A percentile compares a stretch with the other conserved stretches of the same genome.
Evolutionary conservation across 2,329 filamentous ascomycete genomes (phyloP).

Genomic region (Hymenoscyphus repandus): DNA sequence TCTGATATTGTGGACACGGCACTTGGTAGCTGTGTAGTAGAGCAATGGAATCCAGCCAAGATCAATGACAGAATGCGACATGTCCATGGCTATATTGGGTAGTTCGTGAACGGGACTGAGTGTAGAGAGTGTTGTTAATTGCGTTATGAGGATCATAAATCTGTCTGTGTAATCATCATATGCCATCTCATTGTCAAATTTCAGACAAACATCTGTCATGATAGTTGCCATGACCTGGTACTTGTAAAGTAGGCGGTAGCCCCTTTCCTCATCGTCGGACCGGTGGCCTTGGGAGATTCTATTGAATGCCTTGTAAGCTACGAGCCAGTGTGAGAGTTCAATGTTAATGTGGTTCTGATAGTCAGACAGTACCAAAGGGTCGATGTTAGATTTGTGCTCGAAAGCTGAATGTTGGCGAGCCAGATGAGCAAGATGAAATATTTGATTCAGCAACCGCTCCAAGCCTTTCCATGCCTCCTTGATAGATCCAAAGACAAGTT

Average conservation of each 20-base stretch:
- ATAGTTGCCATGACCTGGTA: conserved; percentile 41
- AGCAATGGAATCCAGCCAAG: conserved; percentile 41
- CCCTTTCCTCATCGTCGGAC: conserved; percentile 1
- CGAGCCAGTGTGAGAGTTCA: conserved; percentile 9
- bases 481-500: too few relatives aligned
- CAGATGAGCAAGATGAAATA: too few relatives aligned
- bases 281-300: neutral
- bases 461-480: too few relatives aligned
- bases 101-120: neutral
- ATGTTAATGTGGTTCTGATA: neutral
- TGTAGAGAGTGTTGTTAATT: conserved; percentile 9
- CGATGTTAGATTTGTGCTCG: too few relatives aligned
- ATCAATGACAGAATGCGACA: conserved; percentile 35
- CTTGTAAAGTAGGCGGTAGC: conserved; percentile 31
- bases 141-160: conserved; percentile 33
- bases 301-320: conserved; percentile 7
- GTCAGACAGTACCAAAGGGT: too few relatives aligned
- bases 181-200: conserved; percentile 29
- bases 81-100: conserved; percentile 16
- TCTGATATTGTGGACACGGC: conserved; percentile 38
- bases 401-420: too few relatives aligned
- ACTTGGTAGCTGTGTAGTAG: conserved; percentile 43
- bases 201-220: conserved; percentile 36
- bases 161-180: conserved; percentile 34
- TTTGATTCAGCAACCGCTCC: too few relatives aligned